A percentile compares a stretch with the other conserved stretches of the same genome.
These are phyloP conservation scores for Gnomoniopsis smithogilvyi DNA, from an alignment of 2,329 filamentous ascomycete species.

Conservation along the genomic window DNA sequence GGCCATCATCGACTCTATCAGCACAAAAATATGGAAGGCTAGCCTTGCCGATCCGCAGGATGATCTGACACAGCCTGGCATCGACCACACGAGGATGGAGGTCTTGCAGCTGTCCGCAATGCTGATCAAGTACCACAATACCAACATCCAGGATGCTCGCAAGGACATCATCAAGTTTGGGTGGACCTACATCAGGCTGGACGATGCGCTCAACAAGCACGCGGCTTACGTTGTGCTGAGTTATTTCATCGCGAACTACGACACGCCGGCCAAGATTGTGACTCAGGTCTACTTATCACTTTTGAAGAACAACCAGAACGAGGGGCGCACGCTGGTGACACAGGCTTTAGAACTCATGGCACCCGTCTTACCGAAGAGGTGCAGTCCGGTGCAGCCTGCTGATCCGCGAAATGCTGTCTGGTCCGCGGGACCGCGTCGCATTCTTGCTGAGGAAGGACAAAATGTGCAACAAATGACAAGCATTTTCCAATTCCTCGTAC, in stretches of 20 bases:
- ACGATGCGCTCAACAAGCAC: conserved; percentile 99
- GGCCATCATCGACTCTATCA: conserved; percentile 82
- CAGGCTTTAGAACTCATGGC: conserved; percentile 93
- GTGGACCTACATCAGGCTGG: conserved; percentile 97
- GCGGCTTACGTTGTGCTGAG: conserved; percentile 95
- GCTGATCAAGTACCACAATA: conserved; percentile 91
- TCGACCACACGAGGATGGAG: conserved; percentile 96
- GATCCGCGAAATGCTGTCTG: conserved; percentile 73
- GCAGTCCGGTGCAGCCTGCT: conserved; percentile 57
- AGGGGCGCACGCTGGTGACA: conserved; percentile 86
- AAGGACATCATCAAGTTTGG: conserved; percentile 99
- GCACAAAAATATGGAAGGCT: conserved; percentile 90
- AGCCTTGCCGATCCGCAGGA: conserved; percentile 79
- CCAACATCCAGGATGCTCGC: conserved; percentile 81
- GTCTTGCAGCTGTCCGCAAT: conserved; percentile 91
- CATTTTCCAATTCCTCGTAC: conserved; percentile 95
- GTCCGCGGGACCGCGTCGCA: conserved; percentile 86
- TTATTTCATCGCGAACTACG: conserved; percentile 96
- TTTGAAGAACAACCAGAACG: conserved; percentile 89
- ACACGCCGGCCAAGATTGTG: conserved; percentile 93
- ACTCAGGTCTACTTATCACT: conserved; percentile 92
- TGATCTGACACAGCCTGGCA: conserved; percentile 77
- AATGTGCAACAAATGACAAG: conserved; percentile 95
- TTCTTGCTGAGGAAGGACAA: conserved; percentile 88
- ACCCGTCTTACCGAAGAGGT: conserved; percentile 86